Base-by-base conservation (phyloP, 345 rosid genomes). In the Ceriops zippeliana region DNA sequence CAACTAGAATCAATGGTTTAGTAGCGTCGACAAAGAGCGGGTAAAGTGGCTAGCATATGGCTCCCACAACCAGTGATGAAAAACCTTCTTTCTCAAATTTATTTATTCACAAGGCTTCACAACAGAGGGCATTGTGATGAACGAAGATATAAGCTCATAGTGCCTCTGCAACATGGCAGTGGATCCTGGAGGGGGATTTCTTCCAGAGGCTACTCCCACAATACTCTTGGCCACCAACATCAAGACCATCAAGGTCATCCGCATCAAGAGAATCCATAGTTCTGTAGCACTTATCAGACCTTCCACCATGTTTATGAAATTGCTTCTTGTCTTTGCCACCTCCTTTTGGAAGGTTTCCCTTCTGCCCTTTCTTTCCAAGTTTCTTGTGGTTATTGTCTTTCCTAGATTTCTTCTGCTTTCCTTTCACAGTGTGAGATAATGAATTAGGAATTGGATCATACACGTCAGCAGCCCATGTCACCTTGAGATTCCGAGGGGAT, bases 391-490 rank as follows among this genome's bases (percentile, higher is more conserved):
- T 70, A 71, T 51, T 63, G 64, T 84, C 79, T 73, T 83, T 92
- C 83, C 81, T 91, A 13, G 81, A 77, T 72, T 79, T 88, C 81
- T 81, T 90, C 63, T 76, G 88, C 64, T 77, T 90, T 73, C 81
- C 71, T 53, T 82, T 84, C 6, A 79, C 79, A 0, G 92, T 73
- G 75, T 91, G 98, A 16, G 90, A 85, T 21, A 82, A 73, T 19
- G 88, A 82, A 6, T 93, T 81, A 11, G 98, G 98, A 51, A 75
- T 79, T 16, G 99, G 99, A 75, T 95, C 99, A 66, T 90, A 88
- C 58, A 95, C 97, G 32, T 95, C 96, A 32, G 85, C 82, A 3
- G 98, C 93, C 99, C 98, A 95, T 69, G 83, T 76, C 62, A 95
- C 92, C 24, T 49, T 76, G 47, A 84, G 73, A 67, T 81, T 82